Evolutionary conservation across 164 flowering plant species (phyloP).

Genomic region (Berberis vulgaris): DNA sequence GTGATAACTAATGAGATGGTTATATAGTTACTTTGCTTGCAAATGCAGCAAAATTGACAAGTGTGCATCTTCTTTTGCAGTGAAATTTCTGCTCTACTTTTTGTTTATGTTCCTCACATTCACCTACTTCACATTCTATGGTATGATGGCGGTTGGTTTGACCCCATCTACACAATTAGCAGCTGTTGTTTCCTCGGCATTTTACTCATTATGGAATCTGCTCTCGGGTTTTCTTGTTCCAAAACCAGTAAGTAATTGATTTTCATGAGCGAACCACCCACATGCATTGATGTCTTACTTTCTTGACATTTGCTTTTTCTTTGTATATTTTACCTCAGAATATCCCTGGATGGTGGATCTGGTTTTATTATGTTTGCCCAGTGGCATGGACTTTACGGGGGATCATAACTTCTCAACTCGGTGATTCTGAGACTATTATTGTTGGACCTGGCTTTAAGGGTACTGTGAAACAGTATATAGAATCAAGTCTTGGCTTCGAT

Average conservation of each 20-base stretch:
- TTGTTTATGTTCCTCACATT: conserved; percentile 84
- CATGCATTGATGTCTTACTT: background rate
- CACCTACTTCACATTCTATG: conserved; percentile 76
- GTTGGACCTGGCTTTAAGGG: conserved; percentile 54
- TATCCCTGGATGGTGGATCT: conserved; percentile 86
- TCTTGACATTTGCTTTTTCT: background rate
- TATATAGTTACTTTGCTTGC: too few species aligned
- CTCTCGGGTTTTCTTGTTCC: conserved; percentile 82
- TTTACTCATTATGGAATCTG: conserved; percentile 92
- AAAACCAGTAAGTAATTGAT: conserved; percentile 43
- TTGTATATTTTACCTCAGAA: conserved; percentile 25
- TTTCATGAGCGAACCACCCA: too few species aligned
- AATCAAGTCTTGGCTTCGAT: conserved; percentile 37
- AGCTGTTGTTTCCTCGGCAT: conserved; percentile 78
- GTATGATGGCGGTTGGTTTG: conserved; percentile 90
- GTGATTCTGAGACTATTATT: conserved; percentile 52
- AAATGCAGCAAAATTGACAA: too few species aligned
- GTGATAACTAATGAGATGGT: too few species aligned
- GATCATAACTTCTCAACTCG: conserved; percentile 65
- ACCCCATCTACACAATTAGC: conserved; percentile 63
- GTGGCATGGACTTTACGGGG: conserved; percentile 80
- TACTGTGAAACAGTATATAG: conserved; percentile 53
- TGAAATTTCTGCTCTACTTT: conserved; percentile 52
- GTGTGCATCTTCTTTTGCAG: conserved; percentile 30
- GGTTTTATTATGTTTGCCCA: conserved; percentile 80